Evolutionary conservation across 1,284 basidiomycete species (phyloP).

Genomic region (Golubevia pallescens): DNA sequence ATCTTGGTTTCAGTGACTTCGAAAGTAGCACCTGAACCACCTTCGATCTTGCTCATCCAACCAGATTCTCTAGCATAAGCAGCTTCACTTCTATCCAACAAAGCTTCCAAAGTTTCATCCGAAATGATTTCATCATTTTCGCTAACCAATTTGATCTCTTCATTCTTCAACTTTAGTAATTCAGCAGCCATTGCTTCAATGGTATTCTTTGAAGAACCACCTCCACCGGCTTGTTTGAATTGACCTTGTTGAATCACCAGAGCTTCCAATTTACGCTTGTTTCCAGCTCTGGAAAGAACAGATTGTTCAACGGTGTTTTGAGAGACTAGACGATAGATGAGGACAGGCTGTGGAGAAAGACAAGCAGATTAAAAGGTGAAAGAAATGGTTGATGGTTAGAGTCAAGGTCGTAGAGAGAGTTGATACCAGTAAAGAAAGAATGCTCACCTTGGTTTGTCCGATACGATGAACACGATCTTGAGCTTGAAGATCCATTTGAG

Average conservation of each 20-base stretch:
- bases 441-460: constrained; percentile 70
- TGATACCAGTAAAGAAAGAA: too few species aligned
- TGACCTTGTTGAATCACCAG: constrained; percentile 89
- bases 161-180: constrained; percentile 34
- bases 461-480: constrained; percentile 95
- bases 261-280: constrained; percentile 87
- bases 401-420: too few species aligned
- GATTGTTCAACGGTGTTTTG: constrained; percentile 83
- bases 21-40: constrained; percentile 25
- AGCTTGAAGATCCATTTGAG: constrained; percentile 86
- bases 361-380: background rate
- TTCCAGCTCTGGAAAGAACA: constrained; percentile 85
- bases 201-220: too few species aligned
- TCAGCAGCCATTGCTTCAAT: constrained; percentile 14
- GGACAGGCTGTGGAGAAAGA: constrained; percentile 32
- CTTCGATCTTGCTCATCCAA: constrained; percentile 24
- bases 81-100: constrained; percentile 42
- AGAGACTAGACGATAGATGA: constrained; percentile 79
- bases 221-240: constrained; percentile 21
- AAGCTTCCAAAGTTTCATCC: constrained; percentile 35
- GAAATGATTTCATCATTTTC: constrained; percentile 50
- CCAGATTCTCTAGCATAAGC: constrained; percentile 42
- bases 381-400: background rate
- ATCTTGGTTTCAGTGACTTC: constrained; percentile 56
- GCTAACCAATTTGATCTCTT: constrained; percentile 36